Evolutionary conservation across 176 grass and related monocot genomes (phyloP).

Genomic region (Puya raimondii): DNA sequence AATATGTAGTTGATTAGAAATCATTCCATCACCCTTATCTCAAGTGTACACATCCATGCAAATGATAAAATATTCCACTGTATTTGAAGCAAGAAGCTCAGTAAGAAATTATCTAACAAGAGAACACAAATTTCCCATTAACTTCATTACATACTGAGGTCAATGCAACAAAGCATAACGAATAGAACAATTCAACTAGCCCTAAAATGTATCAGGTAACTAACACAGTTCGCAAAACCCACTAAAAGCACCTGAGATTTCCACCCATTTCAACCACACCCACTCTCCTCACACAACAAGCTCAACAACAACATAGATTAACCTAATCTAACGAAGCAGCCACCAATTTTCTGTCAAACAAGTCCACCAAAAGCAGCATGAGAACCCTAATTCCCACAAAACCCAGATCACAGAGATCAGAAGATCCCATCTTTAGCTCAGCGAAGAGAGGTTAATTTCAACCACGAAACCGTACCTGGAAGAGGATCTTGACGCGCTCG

Average conservation of each 20-base stretch:
- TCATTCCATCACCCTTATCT: too few species aligned
- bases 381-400: background rate
- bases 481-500: conserved; percentile 95
- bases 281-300: background rate
- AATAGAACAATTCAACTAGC: too few species aligned
- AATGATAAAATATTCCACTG: too few species aligned
- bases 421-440: background rate
- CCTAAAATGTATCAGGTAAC: too few species aligned
- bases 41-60: too few species aligned
- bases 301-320: background rate
- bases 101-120: too few species aligned
- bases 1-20: too few species aligned
- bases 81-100: too few species aligned
- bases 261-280: background rate
- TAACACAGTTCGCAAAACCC: background rate
- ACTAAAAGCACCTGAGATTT: background rate
- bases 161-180: too few species aligned
- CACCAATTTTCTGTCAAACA: background rate
- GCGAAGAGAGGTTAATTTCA: background rate
- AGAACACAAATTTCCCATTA: too few species aligned
- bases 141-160: too few species aligned
- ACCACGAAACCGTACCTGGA: conserved; percentile 37
- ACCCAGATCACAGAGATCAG: background rate
- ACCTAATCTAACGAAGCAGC: background rate
- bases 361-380: too few species aligned